A percentile compares a stretch with the other conserved stretches of the same genome.
Conservation (phyloP, 768 basidiomycete genomes). For the Lentinula lateritia region DNA sequence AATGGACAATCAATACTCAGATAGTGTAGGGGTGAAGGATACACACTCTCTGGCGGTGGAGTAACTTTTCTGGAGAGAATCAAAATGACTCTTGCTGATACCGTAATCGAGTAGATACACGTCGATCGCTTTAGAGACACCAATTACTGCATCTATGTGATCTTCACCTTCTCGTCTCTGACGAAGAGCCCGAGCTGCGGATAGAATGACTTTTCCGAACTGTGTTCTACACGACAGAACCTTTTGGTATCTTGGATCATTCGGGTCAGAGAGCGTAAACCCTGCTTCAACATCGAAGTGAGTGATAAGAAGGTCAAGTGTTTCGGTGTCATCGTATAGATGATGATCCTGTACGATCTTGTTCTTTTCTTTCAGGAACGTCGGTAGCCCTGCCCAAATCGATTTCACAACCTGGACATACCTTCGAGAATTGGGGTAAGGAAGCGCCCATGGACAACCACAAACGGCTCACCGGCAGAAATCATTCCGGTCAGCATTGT, state of each 20-base stretch:
- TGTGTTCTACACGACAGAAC: constrained; percentile 51
- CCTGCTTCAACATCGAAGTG: constrained; percentile 68
- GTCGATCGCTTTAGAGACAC: constrained; percentile 68
- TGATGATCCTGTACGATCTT: constrained; percentile 56
- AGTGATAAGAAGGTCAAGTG: constrained; percentile 64
- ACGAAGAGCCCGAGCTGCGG: constrained; percentile 60
- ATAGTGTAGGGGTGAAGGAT: not conserved
- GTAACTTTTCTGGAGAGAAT: constrained; percentile 63
- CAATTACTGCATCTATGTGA: constrained; percentile 80
- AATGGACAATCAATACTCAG: not conserved
- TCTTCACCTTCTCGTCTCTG: constrained; percentile 65
- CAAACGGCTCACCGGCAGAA: constrained; percentile 66
- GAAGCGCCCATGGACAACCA: not conserved
- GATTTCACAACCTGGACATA: constrained; percentile 68
- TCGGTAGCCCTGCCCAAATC: constrained; percentile 74
- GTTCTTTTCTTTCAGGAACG: constrained; percentile 52
- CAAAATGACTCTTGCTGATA: constrained; percentile 52
- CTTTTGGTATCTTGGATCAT: constrained; percentile 69
- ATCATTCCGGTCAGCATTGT: constrained; percentile 65
- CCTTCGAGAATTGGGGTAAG: constrained; percentile 24
- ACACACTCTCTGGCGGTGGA: constrained; percentile 52
- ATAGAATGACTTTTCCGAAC: constrained; percentile 64
- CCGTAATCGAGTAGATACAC: constrained; percentile 71
- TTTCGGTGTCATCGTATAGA: constrained; percentile 55
- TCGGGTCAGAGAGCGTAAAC: constrained; percentile 65